phyloP scores from a whole-genome alignment of 345 rosid genomes.

The Lumnitzera racemosa region DNA sequence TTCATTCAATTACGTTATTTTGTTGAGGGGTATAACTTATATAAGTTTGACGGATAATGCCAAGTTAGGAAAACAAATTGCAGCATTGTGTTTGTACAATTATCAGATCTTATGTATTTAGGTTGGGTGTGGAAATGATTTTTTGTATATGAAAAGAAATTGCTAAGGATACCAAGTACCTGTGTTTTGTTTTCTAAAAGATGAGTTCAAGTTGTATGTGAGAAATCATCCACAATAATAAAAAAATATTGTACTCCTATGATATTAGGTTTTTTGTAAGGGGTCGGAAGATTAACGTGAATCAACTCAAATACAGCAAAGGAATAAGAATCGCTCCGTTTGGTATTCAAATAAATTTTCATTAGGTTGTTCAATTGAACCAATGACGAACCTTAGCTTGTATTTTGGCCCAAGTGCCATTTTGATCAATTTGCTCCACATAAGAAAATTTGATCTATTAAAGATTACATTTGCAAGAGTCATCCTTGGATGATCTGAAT shows the following conservation, averaged over 20 bases:
- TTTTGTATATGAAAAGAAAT: background rate
- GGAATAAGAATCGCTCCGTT: background rate
- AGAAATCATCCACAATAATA: constrained; percentile 4
- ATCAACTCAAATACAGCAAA: background rate
- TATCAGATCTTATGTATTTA: background rate
- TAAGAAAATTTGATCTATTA: too few species aligned
- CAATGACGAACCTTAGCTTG: too few species aligned
- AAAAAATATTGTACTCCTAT: background rate
- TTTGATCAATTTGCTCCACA: too few species aligned
- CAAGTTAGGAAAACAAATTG: background rate
- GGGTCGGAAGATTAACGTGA: background rate
- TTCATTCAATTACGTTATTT: background rate
- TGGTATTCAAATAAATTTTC: too few species aligned
- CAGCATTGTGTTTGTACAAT: background rate
- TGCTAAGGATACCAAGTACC: background rate
- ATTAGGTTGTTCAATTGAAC: too few species aligned
- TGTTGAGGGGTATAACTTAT: background rate
- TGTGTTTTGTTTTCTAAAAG: background rate
- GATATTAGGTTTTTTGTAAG: background rate
- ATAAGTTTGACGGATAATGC: background rate
- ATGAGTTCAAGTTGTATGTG: background rate
- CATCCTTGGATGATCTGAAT: too few species aligned
- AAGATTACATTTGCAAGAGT: too few species aligned
- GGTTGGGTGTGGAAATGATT: background rate
- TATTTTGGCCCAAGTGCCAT: too few species aligned